phyloP scores from a whole-genome alignment of 768 basidiomycete genomes.

The Mycena albidolilacea region DNA sequence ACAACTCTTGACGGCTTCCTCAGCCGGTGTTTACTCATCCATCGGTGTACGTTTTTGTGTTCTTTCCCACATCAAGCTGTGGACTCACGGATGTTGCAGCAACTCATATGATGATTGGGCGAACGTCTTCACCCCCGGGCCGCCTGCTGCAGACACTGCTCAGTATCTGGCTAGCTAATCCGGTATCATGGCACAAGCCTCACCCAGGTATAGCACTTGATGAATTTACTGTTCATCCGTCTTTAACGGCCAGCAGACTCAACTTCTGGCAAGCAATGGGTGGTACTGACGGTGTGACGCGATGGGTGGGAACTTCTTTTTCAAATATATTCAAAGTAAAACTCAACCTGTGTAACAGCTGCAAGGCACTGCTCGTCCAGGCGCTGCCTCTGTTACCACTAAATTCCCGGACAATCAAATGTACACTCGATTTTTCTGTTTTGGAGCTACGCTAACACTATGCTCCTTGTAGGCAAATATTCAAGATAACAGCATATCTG shows the following conservation, averaged over 20 bases:
- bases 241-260: conserved; percentile 8
- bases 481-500: conserved; percentile 61
- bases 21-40: conserved; percentile 61
- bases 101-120: conserved; percentile 63
- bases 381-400: conserved; percentile 52
- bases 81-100: neutral
- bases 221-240: neutral
- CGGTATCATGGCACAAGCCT: conserved; percentile 58
- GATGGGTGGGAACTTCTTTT: conserved; percentile 43
- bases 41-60: conserved; percentile 41
- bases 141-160: conserved; percentile 55
- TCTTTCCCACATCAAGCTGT: neutral
- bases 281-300: conserved; percentile 50
- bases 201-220: conserved; percentile 50
- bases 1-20: neutral
- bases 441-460: neutral
- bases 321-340: neutral
- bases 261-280: conserved; percentile 59
- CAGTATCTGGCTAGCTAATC: conserved; percentile 55
- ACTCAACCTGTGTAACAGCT: conserved; percentile 42
- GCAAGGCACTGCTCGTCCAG: conserved; percentile 63
- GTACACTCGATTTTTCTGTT: neutral
- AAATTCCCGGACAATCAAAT: conserved; percentile 50
- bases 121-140: conserved; percentile 51
- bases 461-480: conserved; percentile 48